phyloP scores from a whole-genome alignment of 805 yeast genomes.

The Yarrowia bubula region DNA sequence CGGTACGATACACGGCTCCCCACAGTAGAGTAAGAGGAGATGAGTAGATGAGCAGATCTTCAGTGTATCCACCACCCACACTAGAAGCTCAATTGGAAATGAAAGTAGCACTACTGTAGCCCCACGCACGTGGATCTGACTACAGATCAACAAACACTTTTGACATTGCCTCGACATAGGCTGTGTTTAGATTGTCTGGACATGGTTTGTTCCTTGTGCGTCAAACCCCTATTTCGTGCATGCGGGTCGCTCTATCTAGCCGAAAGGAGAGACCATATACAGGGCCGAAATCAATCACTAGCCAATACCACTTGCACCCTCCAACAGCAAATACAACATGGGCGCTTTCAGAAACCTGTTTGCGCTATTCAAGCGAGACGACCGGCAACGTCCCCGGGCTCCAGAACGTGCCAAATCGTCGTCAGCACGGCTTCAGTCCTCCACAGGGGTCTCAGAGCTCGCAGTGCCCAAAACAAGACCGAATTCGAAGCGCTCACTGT shows the following conservation, averaged over 20 bases:
- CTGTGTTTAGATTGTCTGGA: background rate
- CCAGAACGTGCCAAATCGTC: conserved; percentile 21
- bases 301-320: background rate
- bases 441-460: background rate
- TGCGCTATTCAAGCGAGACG: conserved; percentile 6
- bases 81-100: background rate
- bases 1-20: background rate
- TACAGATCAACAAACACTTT: background rate
- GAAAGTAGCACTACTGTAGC: background rate
- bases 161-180: background rate
- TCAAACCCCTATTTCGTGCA: conserved; percentile 22
- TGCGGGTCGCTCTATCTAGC: conserved; percentile 1
- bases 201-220: background rate
- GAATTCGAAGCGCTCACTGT: no score
- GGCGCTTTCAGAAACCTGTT: conserved; percentile 1
- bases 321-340: background rate
- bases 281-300: background rate
- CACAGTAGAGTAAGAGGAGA: no score
- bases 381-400: conserved; percentile 13
- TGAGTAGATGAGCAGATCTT: no score
- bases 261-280: conserved; percentile 6
- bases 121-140: no score
- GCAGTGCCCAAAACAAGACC: background rate
- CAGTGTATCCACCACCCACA: no score
- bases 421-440: background rate